These are phyloP conservation scores for Brettanomyces nanus DNA, from an alignment of 805 yeast genomes.

Conservation along the genomic window DNA sequence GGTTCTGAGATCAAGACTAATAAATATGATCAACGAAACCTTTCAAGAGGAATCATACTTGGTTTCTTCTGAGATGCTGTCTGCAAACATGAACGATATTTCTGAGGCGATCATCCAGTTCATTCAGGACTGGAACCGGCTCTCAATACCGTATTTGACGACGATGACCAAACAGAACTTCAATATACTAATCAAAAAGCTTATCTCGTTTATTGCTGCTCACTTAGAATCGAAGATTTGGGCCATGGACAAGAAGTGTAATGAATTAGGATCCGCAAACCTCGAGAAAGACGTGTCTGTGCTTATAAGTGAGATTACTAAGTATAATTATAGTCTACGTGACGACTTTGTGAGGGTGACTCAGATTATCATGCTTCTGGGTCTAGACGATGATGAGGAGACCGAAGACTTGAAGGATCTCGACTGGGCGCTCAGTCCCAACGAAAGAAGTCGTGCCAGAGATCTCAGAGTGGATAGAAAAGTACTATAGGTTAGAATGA, in stretches of 20 bases:
- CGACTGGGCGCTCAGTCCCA: constrained; percentile 69
- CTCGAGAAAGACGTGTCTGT: constrained; percentile 75
- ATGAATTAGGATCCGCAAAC: constrained; percentile 75
- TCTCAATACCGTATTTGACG: constrained; percentile 54
- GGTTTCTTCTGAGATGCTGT: constrained; percentile 17
- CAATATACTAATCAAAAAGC: constrained; percentile 36
- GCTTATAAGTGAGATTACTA: constrained; percentile 67
- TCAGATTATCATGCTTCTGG: constrained; percentile 73
- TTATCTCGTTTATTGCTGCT: constrained; percentile 48
- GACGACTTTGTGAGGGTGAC: constrained; percentile 76
- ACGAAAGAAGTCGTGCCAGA: constrained; percentile 61
- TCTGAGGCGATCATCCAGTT: constrained; percentile 30
- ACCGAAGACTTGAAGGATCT: constrained; percentile 24
- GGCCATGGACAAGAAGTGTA: constrained; percentile 56
- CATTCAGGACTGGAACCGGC: constrained; percentile 51
- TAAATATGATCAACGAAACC: constrained; percentile 27
- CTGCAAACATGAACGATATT: constrained; percentile 1
- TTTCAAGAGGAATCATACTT: constrained; percentile 34
- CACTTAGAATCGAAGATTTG: constrained; percentile 62
- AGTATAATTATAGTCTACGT: constrained; percentile 62
- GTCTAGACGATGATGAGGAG: constrained; percentile 63
- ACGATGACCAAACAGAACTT: constrained; percentile 34
- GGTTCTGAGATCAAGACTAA: constrained; percentile 28
- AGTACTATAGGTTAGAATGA: background rate
- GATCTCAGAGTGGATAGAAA: constrained; percentile 40